A percentile compares a stretch with the other conserved stretches of the same genome.
These are phyloP conservation scores for Dillenia turbinata DNA, from an alignment of 164 flowering plant species.

Conservation along the genomic window DNA sequence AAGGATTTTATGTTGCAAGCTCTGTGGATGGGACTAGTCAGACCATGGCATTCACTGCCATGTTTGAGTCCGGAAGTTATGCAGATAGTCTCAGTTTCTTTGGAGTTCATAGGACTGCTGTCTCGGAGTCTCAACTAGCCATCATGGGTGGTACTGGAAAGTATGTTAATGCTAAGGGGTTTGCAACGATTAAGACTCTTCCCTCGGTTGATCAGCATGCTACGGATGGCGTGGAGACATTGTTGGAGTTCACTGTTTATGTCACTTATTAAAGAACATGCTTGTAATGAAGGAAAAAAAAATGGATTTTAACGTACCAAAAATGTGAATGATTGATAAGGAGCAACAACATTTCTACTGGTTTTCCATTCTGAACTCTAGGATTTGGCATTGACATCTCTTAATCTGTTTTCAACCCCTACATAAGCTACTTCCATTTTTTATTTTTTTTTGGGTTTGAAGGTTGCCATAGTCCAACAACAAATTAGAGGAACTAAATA, in stretches of 20 bases:
- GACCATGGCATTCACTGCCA: constrained; percentile 54
- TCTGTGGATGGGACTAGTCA: constrained; percentile 62
- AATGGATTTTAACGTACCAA: no score
- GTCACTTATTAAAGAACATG: constrained; percentile 7
- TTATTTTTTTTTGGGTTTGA: no score
- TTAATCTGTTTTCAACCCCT: no score
- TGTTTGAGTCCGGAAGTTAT: constrained; percentile 46
- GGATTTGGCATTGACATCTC: no score
- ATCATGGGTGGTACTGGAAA: constrained; percentile 53
- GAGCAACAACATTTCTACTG: no score
- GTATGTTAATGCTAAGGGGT: constrained; percentile 36
- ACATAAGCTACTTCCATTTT: no score
- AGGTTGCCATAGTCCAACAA: no score
- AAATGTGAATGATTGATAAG: no score
- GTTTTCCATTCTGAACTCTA: no score
- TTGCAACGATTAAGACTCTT: constrained; percentile 36
- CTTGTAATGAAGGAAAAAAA: no score
- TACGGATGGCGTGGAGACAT: constrained; percentile 23
- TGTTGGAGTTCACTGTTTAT: constrained; percentile 26
- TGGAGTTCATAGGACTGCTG: constrained; percentile 48
- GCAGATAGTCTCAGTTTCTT: constrained; percentile 60
- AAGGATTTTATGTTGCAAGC: constrained; percentile 66
- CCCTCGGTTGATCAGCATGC: constrained; percentile 26
- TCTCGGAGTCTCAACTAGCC: constrained; percentile 51
- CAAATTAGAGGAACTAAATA: no score